These are phyloP conservation scores for Clonostachys rhizophaga DNA, from an alignment of 2,329 filamentous ascomycete genomes.

Conservation along the genomic window DNA sequence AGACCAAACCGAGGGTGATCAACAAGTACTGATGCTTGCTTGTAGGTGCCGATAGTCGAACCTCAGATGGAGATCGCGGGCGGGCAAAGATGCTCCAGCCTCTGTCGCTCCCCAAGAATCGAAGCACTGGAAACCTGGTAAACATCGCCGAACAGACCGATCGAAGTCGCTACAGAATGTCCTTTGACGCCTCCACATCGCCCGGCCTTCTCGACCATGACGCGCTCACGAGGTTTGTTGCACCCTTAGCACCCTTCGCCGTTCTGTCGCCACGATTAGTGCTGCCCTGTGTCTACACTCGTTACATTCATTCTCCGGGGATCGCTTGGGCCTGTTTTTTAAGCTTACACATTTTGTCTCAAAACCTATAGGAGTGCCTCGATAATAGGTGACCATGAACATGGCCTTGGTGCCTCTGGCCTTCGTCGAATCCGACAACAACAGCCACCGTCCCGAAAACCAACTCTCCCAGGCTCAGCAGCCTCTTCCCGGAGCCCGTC, in stretches of 20 bases:
- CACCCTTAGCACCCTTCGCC: slow-evolving; percentile 1
- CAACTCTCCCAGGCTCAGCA: slow-evolving; percentile 59
- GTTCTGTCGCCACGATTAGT: neutral
- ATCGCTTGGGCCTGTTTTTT: neutral
- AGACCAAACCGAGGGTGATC: too few relatives aligned
- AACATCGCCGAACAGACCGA: slow-evolving; percentile 45
- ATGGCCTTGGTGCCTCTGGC: slow-evolving; percentile 79
- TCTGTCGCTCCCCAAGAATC: slow-evolving; percentile 57
- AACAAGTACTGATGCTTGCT: too few relatives aligned
- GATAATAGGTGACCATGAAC: slow-evolving; percentile 80
- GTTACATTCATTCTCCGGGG: too few relatives aligned
- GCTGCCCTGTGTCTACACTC: neutral
- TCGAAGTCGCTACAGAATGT: slow-evolving; percentile 64
- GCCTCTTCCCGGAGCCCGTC: slow-evolving; percentile 59
- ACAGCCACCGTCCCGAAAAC: slow-evolving; percentile 55
- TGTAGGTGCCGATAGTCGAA: slow-evolving; percentile 22
- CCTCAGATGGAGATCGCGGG: slow-evolving; percentile 29
- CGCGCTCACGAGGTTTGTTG: slow-evolving; percentile 63
- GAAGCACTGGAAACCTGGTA: slow-evolving; percentile 59
- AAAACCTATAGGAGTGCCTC: slow-evolving; percentile 55
- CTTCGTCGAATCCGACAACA: slow-evolving; percentile 92
- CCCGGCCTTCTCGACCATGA: slow-evolving; percentile 59
- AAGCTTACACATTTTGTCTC: neutral
- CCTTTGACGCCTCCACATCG: slow-evolving; percentile 64
- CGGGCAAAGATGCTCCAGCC: slow-evolving; percentile 39